phyloP scores from a whole-genome alignment of 352 stramenopile genomes.

The Pythium aquatile region DNA sequence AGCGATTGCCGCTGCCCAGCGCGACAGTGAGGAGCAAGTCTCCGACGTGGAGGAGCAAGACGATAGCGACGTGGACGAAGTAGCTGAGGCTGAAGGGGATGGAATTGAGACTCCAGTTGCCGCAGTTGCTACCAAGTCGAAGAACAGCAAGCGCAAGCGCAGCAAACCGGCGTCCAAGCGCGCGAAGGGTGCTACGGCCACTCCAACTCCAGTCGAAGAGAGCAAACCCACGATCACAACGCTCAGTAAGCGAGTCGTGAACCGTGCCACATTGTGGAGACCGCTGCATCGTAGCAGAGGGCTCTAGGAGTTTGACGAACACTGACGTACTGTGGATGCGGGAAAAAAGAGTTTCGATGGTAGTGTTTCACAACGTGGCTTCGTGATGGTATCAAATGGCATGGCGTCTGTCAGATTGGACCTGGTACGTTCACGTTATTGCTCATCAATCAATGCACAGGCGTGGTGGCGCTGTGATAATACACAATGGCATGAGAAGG shows the following conservation, averaged over 20 bases:
- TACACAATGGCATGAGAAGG: no score
- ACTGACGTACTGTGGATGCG: no score
- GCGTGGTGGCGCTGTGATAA: no score
- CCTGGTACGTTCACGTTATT: no score
- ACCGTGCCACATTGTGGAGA: slow-evolving; percentile 22
- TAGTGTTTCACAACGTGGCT: no score
- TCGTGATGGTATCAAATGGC: no score
- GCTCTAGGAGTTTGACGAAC: no score
- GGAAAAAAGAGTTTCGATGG: no score
- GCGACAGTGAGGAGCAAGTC: background rate
- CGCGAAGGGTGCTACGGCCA: background rate
- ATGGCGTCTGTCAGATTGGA: no score
- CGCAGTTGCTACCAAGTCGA: background rate
- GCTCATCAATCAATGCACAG: no score
- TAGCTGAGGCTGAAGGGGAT: slow-evolving; percentile 2
- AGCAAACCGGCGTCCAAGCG: slow-evolving; percentile 4
- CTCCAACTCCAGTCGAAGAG: background rate
- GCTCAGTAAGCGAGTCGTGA: background rate
- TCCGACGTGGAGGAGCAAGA: background rate
- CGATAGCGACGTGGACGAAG: background rate
- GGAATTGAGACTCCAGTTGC: background rate
- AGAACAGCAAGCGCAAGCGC: slow-evolving; percentile 23
- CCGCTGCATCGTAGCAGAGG: slow-evolving; percentile 27
- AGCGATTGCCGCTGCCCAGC: background rate
- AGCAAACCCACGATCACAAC: background rate